Percentiles rank a stretch among this genome's conserved stretches.
phyloP scores from a whole-genome alignment of 1,284 basidiomycete species.

The Cutaneotrichosporon cavernicola region DNA sequence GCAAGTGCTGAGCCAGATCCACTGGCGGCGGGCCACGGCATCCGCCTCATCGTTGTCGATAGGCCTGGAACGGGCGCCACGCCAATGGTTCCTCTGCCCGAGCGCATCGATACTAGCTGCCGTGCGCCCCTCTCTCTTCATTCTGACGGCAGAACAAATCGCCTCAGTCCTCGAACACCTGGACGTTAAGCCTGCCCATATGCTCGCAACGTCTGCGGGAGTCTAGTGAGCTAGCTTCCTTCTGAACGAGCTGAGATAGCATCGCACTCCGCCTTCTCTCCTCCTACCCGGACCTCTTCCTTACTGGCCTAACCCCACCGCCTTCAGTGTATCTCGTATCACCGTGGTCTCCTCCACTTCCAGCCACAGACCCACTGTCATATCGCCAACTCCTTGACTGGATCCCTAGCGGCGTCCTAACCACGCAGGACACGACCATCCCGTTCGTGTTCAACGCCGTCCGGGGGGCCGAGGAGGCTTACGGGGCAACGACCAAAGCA shows the following conservation, averaged over 20 bases:
- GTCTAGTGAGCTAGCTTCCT: conserved; percentile 38
- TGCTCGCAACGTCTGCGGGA: conserved; percentile 45
- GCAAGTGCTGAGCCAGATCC: conserved; percentile 36
- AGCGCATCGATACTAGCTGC: conserved; percentile 41
- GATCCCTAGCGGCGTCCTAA: conserved; percentile 45
- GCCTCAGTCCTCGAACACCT: conserved; percentile 46
- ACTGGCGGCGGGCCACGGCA: conserved; percentile 35
- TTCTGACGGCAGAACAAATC: conserved; percentile 39
- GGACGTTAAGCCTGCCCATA: conserved; percentile 36
- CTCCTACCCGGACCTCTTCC: conserved; percentile 33
- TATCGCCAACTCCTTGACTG: conserved; percentile 45
- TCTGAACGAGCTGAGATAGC: conserved; percentile 20
- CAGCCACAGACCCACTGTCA: conserved; percentile 35
- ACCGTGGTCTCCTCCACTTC: conserved; percentile 47
- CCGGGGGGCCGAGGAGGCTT: conserved; percentile 17
- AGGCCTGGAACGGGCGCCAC: conserved; percentile 47
- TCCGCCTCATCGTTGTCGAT: conserved; percentile 47
- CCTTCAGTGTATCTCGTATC: conserved; percentile 44
- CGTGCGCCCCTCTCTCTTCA: conserved; percentile 26
- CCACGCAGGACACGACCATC: conserved; percentile 39
- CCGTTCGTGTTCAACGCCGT: conserved; percentile 24
- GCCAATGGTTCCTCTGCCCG: conserved; percentile 35
- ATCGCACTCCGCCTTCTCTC: conserved; percentile 43
- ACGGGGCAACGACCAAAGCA: conserved; percentile 15
- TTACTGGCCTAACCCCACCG: conserved; percentile 31